These are phyloP conservation scores for Grammothele lineata DNA, from an alignment of 768 basidiomycete genomes.

Conservation along the genomic window DNA sequence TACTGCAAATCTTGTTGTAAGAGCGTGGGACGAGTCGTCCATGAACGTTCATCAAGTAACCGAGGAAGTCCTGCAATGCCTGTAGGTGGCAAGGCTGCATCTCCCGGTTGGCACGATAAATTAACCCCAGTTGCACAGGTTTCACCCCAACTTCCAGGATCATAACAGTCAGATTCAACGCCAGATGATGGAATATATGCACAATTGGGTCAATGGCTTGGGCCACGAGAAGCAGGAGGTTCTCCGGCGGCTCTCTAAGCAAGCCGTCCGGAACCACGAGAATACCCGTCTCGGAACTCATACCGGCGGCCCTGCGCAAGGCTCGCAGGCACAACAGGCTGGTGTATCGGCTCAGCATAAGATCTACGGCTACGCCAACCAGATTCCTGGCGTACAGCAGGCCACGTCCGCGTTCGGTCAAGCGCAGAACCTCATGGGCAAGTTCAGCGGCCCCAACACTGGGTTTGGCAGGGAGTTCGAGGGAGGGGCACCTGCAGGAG, in stretches of 20 bases:
- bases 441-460: slow-evolving; percentile 4
- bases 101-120: too few relatives aligned
- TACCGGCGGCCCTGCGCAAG: slow-evolving; percentile 37
- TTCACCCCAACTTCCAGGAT: slow-evolving; percentile 83
- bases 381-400: slow-evolving; percentile 14
- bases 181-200: slow-evolving; percentile 72
- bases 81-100: slow-evolving; percentile 39
- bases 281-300: slow-evolving; percentile 60
- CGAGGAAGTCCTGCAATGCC: slow-evolving; percentile 62
- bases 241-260: slow-evolving; percentile 56
- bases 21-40: slow-evolving; percentile 76
- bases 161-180: slow-evolving; percentile 59
- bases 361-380: slow-evolving; percentile 36
- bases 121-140: slow-evolving; percentile 36
- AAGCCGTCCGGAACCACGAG: slow-evolving; percentile 66
- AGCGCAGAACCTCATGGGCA: slow-evolving; percentile 1
- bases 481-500: not conserved
- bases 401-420: slow-evolving; percentile 5
- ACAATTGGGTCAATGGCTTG: slow-evolving; percentile 52
- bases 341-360: slow-evolving; percentile 47
- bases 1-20: slow-evolving; percentile 62
- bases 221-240: slow-evolving; percentile 43
- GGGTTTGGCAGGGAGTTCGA: not conserved
- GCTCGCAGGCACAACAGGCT: slow-evolving; percentile 43
- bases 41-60: slow-evolving; percentile 51